Evolutionary conservation across 1,284 basidiomycete genomes (phyloP).

Genomic region (Ganoderma multipileum): DNA sequence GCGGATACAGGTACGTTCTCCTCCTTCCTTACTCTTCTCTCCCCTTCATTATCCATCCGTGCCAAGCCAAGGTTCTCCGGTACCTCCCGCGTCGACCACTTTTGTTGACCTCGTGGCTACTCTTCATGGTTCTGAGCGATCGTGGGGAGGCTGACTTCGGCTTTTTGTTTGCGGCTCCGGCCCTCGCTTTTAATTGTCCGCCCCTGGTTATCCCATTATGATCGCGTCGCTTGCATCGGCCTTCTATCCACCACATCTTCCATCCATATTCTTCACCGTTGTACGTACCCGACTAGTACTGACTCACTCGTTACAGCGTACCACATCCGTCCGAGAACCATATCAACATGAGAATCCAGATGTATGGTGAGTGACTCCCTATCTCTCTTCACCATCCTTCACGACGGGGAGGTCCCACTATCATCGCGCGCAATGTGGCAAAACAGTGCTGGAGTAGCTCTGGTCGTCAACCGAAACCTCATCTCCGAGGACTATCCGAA

Average conservation of each 20-base stretch:
- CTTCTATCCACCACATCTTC: background rate
- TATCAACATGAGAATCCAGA: conserved; percentile 96
- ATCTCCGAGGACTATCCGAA: background rate
- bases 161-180: conserved; percentile 5
- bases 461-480: background rate
- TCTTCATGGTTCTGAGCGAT: conserved; percentile 4
- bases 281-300: background rate
- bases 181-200: conserved; percentile 7
- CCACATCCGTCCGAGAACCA: conserved; percentile 97
- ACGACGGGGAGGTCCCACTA: background rate
- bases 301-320: conserved; percentile 56
- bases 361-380: conserved; percentile 85
- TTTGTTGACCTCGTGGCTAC: conserved; percentile 8
- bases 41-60: background rate
- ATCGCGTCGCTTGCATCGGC: conserved; percentile 8
- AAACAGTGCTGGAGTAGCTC: background rate
- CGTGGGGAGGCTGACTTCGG: background rate
- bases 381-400: background rate
- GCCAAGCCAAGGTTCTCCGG: conserved; percentile 10
- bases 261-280: background rate
- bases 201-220: conserved; percentile 9
- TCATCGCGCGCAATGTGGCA: background rate
- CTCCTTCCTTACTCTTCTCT: background rate
- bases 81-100: conserved; percentile 7
- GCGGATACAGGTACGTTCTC: conserved; percentile 84